A percentile compares a stretch with the other conserved stretches of the same genome.
phyloP scores from a whole-genome alignment of 202 grass and related monocot species.

The Eragrostis tef region DNA sequence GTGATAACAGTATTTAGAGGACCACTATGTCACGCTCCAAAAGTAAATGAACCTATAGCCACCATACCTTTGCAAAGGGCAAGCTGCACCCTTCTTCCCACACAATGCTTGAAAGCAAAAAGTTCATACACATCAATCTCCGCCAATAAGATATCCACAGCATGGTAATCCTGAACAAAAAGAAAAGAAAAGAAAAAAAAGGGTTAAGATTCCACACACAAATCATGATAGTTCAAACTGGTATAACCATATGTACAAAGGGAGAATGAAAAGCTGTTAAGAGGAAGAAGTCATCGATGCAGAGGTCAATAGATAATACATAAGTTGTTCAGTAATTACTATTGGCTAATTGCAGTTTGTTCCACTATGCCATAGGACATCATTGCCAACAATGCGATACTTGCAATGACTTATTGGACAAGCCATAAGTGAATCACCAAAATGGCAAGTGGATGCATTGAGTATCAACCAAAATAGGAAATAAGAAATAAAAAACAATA shows the following conservation, averaged over 20 bases:
- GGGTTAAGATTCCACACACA: not conserved
- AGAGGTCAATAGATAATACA: not conserved
- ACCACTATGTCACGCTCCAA: conserved; percentile 17
- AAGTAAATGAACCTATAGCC: conserved; percentile 6
- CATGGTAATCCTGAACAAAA: conserved; percentile 72
- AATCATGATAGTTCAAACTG: conserved; percentile 27
- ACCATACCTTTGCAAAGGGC: conserved; percentile 86
- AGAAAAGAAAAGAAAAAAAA: too few species aligned
- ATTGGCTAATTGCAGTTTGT: conserved; percentile 11
- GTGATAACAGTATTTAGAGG: not conserved
- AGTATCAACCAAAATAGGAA: not conserved
- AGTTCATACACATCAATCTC: conserved; percentile 98
- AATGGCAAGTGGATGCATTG: not conserved
- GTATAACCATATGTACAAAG: conserved; percentile 9
- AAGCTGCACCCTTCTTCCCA: conserved; percentile 81
- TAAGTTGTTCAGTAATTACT: conserved; percentile 13
- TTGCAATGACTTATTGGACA: conserved; percentile 25
- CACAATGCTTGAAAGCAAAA: conserved; percentile 97
- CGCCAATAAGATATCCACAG: conserved; percentile 89
- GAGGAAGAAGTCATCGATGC: not conserved
- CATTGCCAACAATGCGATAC: not conserved
- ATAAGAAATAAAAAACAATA: not conserved
- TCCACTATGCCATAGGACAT: conserved; percentile 32
- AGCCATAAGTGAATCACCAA: too few species aligned
- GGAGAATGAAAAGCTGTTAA: not conserved